Percentiles rank a stretch among this genome's conserved stretches.
phyloP scores from a whole-genome alignment of 371 early-diverging fungal genomes.

The Saksenaea oblongispora region DNA sequence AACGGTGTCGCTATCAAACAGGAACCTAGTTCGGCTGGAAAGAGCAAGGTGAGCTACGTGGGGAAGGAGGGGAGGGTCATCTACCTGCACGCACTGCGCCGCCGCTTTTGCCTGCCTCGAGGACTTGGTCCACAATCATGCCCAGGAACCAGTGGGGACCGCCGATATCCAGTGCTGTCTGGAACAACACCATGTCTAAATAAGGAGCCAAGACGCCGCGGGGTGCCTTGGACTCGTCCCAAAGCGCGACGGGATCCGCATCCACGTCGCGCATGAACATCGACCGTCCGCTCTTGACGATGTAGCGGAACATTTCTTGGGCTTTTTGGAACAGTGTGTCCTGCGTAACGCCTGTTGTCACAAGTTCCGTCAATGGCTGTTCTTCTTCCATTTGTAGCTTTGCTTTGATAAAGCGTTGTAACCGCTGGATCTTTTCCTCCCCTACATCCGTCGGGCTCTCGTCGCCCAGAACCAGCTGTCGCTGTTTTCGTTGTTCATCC shows the following conservation, averaged over 20 bases:
- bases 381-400: constrained; percentile 23
- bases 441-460: neutral
- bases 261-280: constrained; percentile 56
- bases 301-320: constrained; percentile 43
- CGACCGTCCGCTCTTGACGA: constrained; percentile 51
- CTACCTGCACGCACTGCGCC: constrained; percentile 58
- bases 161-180: constrained; percentile 45
- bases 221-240: constrained; percentile 23
- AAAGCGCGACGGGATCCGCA: constrained; percentile 31
- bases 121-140: constrained; percentile 48
- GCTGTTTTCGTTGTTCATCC: constrained; percentile 15
- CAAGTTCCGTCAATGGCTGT: constrained; percentile 24
- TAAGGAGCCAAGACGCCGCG: constrained; percentile 41
- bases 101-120: constrained; percentile 51
- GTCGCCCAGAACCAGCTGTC: neutral
- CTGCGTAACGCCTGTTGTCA: constrained; percentile 32
- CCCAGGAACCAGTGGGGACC: constrained; percentile 48
- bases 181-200: constrained; percentile 50
- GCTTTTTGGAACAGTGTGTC: constrained; percentile 40
- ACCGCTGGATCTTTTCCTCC: neutral
- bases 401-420: constrained; percentile 12
- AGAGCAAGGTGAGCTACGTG: neutral
- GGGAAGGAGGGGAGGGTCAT: neutral
- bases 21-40: constrained; percentile 50
- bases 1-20: constrained; percentile 46